Conservation (phyloP, 116 monocot genomes). For the Iris pallida region DNA sequence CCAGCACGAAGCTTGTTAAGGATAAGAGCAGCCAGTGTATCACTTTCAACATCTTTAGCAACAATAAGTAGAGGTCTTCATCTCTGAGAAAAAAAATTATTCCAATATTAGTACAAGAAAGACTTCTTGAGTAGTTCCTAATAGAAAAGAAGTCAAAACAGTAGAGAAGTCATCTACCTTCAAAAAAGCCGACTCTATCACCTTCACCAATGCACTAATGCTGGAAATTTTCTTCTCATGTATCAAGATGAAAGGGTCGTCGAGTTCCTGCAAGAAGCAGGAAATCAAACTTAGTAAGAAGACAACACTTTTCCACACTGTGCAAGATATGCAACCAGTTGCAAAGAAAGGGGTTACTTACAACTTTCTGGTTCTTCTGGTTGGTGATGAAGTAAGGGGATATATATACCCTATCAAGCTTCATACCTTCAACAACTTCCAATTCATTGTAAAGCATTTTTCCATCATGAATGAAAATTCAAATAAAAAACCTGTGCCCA, state of each 20-base stretch:
- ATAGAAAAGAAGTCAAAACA: background rate
- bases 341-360: conserved; percentile 11
- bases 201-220: conserved; percentile 67
- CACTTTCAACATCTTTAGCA: conserved; percentile 86
- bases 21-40: conserved; percentile 79
- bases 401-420: conserved; percentile 71
- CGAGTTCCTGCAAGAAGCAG: conserved; percentile 48
- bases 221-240: conserved; percentile 75
- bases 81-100: conserved; percentile 36
- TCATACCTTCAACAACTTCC: conserved; percentile 91
- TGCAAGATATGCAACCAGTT: background rate
- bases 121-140: background rate
- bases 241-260: conserved; percentile 65
- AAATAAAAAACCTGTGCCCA: background rate
- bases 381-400: conserved; percentile 75
- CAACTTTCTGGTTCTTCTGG: conserved; percentile 47
- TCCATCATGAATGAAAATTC: conserved; percentile 50
- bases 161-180: conserved; percentile 37
- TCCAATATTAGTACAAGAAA: background rate
- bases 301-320: background rate
- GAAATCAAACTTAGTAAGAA: background rate
- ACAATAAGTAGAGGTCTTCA: conserved; percentile 84
- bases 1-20: conserved; percentile 95
- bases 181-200: conserved; percentile 69
- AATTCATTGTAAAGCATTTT: conserved; percentile 69